Conservation (phyloP, 768 basidiomycete species). For the Gelatoporia subvermispora region DNA sequence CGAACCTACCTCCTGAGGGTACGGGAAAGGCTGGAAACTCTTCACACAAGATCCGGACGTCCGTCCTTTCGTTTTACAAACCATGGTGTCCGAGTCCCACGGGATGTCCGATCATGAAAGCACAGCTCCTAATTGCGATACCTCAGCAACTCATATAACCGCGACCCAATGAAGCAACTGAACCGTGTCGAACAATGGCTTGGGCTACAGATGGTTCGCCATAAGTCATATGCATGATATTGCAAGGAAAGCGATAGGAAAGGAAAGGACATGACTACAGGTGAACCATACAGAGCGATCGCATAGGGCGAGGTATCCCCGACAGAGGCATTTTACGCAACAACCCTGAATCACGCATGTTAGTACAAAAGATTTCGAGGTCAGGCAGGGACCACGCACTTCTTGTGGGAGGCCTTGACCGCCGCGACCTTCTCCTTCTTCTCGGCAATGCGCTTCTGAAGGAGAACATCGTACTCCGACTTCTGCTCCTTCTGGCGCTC, state of each 20-base stretch:
- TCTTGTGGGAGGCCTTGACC: constrained; percentile 79
- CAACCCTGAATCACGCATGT: constrained; percentile 9
- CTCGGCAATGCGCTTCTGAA: constrained; percentile 88
- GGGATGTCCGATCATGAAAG: no score
- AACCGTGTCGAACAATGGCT: no score
- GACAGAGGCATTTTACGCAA: constrained; percentile 19
- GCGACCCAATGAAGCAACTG: no score
- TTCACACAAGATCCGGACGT: no score
- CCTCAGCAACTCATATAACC: no score
- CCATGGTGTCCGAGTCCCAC: no score
- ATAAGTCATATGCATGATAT: constrained; percentile 23
- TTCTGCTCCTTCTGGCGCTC: constrained; percentile 95
- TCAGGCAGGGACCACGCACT: constrained; percentile 32
- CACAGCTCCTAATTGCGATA: no score
- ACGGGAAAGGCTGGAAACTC: no score
- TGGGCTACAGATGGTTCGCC: constrained; percentile 6
- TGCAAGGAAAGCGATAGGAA: constrained; percentile 18
- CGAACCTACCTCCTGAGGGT: no score
- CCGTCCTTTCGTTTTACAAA: no score
- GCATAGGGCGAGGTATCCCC: constrained; percentile 16
- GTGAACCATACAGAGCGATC: constrained; percentile 24
- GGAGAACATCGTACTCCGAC: constrained; percentile 83
- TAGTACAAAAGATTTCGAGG: background rate
- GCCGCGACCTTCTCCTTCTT: constrained; percentile 90
- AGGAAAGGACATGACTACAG: constrained; percentile 25